Evolutionary conservation across 306 rosid genomes (phyloP).

Genomic region (Ziziphus jujuba): DNA sequence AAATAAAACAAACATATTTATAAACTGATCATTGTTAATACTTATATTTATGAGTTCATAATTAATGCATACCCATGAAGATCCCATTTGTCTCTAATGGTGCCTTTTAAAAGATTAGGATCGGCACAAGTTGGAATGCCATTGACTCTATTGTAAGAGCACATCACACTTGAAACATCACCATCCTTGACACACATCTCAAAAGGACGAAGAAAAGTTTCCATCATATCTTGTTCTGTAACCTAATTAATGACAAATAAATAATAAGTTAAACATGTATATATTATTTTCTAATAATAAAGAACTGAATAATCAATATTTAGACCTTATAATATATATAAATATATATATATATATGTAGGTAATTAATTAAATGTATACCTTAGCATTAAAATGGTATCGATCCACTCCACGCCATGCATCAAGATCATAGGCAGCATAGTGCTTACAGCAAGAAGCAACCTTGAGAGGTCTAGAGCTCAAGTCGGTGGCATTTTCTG

Average conservation of each 20-base stretch:
- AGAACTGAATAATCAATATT: too few species aligned
- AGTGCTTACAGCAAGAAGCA: too few species aligned
- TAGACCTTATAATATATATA: too few species aligned
- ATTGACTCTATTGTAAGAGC: conserved; percentile 12
- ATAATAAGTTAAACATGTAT: neutral
- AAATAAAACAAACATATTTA: too few species aligned
- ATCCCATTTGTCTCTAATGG: conserved; percentile 20
- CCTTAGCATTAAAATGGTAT: conserved; percentile 20
- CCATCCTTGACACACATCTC: conserved; percentile 30
- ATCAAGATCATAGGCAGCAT: conserved; percentile 19
- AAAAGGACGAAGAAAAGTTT: conserved; percentile 20
- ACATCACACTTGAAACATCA: too few species aligned
- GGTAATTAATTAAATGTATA: neutral
- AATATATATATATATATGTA: neutral
- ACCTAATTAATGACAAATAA: conserved; percentile 13
- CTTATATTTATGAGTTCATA: too few species aligned
- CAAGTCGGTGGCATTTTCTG: too few species aligned
- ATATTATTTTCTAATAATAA: too few species aligned
- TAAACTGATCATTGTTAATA: neutral
- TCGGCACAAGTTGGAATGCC: conserved; percentile 29
- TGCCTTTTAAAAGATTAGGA: conserved; percentile 17
- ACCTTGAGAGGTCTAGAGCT: too few species aligned
- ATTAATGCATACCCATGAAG: conserved; percentile 22
- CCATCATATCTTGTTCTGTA: conserved; percentile 23
- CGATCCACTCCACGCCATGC: conserved; percentile 21